Conservation (phyloP, 768 basidiomycete genomes). For the Leccinellum rugosiceps region DNA sequence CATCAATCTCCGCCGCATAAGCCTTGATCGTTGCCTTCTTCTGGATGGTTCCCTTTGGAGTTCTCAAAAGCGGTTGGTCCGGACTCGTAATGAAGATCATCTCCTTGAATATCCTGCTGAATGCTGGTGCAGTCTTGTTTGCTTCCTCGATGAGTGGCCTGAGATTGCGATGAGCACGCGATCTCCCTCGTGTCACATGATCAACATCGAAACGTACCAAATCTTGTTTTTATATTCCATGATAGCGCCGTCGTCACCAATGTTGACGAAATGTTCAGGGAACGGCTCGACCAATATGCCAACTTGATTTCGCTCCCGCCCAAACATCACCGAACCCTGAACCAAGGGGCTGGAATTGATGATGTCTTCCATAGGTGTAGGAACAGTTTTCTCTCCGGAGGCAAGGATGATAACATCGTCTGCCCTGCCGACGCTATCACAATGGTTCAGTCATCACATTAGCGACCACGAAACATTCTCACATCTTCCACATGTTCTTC, state of each 20-base stretch:
- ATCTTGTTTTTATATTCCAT: constrained; percentile 17
- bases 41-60: constrained; percentile 29
- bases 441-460: background rate
- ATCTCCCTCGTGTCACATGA: background rate
- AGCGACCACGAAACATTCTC: background rate
- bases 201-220: constrained; percentile 17
- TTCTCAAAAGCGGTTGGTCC: constrained; percentile 38
- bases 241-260: constrained; percentile 3
- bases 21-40: constrained; percentile 13
- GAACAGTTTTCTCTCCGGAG: constrained; percentile 33
- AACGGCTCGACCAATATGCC: constrained; percentile 32
- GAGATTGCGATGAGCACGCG: background rate
- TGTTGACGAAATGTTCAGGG: constrained; percentile 12
- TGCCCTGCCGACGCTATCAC: constrained; percentile 35
- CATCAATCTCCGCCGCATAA: constrained; percentile 23
- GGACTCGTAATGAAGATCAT: constrained; percentile 45
- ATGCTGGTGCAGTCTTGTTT: constrained; percentile 35
- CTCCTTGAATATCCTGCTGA: constrained; percentile 45
- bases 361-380: constrained; percentile 31
- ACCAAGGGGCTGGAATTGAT: constrained; percentile 21
- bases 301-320: constrained; percentile 28
- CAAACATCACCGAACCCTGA: constrained; percentile 29
- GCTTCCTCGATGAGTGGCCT: constrained; percentile 38
- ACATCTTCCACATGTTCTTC: constrained; percentile 44
- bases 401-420: constrained; percentile 34